Percentiles rank a stretch among this genome's conserved stretches.
Evolutionary conservation across 2,329 filamentous ascomycete species (phyloP).

Genomic region (Trichoderma sp.): DNA sequence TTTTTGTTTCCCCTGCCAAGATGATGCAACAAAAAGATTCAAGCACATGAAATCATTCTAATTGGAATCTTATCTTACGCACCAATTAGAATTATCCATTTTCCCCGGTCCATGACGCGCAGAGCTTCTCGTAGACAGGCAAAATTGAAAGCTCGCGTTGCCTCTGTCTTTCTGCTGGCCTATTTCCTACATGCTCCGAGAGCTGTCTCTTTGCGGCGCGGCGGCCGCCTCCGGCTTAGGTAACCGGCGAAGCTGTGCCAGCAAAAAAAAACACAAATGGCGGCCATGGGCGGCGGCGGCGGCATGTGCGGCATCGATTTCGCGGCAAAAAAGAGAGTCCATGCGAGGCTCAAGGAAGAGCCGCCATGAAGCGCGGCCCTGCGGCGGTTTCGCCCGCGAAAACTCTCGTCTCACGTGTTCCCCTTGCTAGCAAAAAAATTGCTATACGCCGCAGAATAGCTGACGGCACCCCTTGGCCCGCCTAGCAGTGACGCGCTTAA

Average conservation of each 20-base stretch:
- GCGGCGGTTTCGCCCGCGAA: constrained; percentile 4
- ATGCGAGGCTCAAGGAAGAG: not conserved
- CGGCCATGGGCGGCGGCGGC: constrained; percentile 6
- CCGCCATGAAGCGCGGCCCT: constrained; percentile 7
- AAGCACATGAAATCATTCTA: not conserved
- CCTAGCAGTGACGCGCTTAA: not conserved
- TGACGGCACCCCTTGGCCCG: not conserved
- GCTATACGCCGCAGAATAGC: not conserved
- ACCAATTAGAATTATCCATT: not conserved
- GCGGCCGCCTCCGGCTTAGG: constrained; percentile 13
- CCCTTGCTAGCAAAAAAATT: not conserved
- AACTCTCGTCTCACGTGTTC: not conserved
- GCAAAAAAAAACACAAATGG: not conserved
- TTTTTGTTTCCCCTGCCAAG: not conserved
- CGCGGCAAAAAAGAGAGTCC: not conserved
- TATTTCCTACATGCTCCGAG: constrained; percentile 1
- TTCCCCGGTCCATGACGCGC: not conserved
- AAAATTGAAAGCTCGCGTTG: not conserved
- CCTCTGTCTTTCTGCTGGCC: not conserved
- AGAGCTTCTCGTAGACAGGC: not conserved
- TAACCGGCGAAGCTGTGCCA: not conserved
- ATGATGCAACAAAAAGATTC: not conserved
- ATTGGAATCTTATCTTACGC: not conserved
- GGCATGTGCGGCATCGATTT: constrained; percentile 13
- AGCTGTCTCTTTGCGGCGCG: not conserved